These are phyloP conservation scores for Plasmodium yoelii DNA, from an alignment of 169 alveolate species.

Conservation along the genomic window DNA sequence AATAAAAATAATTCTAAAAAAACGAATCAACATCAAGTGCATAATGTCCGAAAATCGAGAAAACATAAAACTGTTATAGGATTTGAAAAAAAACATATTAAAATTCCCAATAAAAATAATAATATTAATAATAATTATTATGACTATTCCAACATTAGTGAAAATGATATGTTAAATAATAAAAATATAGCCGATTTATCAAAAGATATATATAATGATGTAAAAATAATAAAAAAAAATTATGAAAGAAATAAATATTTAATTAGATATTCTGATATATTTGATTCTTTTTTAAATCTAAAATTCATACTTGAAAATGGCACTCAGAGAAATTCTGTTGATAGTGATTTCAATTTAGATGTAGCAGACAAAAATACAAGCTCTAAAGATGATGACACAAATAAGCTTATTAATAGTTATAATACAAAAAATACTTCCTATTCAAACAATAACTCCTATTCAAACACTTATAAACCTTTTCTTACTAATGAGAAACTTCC, in stretches of 20 bases:
- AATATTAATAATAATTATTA: constrained; percentile 8
- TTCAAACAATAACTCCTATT: neutral
- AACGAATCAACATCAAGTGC: neutral
- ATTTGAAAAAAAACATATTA: constrained; percentile 45
- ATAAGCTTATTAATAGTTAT: neutral
- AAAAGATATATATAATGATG: constrained; percentile 63
- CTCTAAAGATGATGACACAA: neutral
- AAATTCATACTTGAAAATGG: constrained; percentile 31
- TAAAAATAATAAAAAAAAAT: constrained; percentile 33
- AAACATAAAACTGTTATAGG: constrained; percentile 74
- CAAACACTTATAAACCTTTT: neutral
- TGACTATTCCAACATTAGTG: constrained; percentile 10
- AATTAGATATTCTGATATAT: constrained; percentile 47
- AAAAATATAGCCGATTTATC: constrained; percentile 66
- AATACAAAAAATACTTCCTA: neutral
- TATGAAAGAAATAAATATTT: constrained; percentile 67
- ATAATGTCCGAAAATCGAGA: constrained; percentile 20
- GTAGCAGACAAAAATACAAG: too few species aligned
- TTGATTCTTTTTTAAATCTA: constrained; percentile 56
- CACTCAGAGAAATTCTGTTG: neutral
- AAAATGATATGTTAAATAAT: constrained; percentile 34
- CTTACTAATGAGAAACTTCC: neutral
- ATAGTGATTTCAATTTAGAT: neutral
- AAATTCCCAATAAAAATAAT: neutral
- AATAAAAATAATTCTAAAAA: constrained; percentile 7